Base-by-base conservation (phyloP, 331 rosid species). In the Malus hybrid region DNA sequence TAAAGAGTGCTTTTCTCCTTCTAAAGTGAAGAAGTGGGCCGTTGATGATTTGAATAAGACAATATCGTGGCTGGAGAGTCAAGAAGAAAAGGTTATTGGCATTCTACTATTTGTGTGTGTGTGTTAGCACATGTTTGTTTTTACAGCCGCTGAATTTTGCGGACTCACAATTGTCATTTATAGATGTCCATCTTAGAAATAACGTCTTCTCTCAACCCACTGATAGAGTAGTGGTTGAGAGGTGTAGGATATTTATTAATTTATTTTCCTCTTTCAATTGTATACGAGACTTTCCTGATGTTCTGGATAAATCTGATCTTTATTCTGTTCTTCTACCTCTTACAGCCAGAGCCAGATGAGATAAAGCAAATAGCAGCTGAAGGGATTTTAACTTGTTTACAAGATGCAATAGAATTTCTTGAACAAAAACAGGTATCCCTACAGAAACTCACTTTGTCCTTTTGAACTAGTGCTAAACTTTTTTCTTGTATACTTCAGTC, bases 311-410 rank as follows among this genome's bases (percentile, higher is more conserved):
- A 60, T 73, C 81, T 78, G 56, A 29, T 44, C 60, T 48, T 75
- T 71, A 54, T 70, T 80, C 61, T 81, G 48, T 39, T 10, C 66
- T 74, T 73, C 75, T 42, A 73, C 63, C 65, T 79, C 75, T 83
- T 84, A 78, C 92, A 94, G 99, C 97, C 99, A 66, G 96, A 87
- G 73, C 89, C 87, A 34, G 81, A 81, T 67, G 97, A 92, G 86
- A 83, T 90, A 71, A 76, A 67, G 73, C 88, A 88, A 83, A 90
- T 92, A 85, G 99, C 99, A 62, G 89, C 95, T n/a, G 93, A 87
- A 78, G 99, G 99, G 81, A 87, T 94, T 85, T 85, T 92, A 62
- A 92, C 96, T 71, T 94, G 97, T 84, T 82, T 94, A 81, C 91
- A 92, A 83, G 99, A 94, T 77, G 97, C 83, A 60, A 90, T 90